These are phyloP conservation scores for Cutaneotrichosporon curvatum DNA, from an alignment of 1,284 basidiomycete species.

Conservation along the genomic window DNA sequence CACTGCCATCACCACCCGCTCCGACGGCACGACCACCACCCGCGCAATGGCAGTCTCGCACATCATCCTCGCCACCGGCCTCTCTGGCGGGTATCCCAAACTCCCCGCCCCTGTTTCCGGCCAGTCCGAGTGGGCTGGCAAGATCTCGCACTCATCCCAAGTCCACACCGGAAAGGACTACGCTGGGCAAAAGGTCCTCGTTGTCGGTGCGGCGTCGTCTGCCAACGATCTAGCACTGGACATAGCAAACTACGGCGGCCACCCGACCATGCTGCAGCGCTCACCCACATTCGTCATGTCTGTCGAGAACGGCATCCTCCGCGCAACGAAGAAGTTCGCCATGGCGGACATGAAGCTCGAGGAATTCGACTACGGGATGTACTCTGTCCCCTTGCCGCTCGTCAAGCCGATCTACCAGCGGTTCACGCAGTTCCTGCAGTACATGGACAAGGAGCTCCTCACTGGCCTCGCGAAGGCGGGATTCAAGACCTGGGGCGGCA, in stretches of 20 bases:
- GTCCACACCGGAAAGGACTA: conserved; percentile 52
- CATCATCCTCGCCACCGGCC: conserved; percentile 55
- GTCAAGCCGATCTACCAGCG: conserved; percentile 48
- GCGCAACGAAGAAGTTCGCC: no score
- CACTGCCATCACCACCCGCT: conserved; percentile 45
- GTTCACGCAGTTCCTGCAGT: conserved; percentile 51
- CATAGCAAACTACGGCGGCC: conserved; percentile 49
- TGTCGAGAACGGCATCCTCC: conserved; percentile 48
- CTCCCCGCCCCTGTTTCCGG: conserved; percentile 47
- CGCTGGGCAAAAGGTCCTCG: conserved; percentile 56
- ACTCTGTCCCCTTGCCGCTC: conserved; percentile 34
- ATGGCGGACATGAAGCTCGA: no score
- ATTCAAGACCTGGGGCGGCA: conserved; percentile 56
- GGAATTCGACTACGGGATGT: no score
- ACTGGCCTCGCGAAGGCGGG: conserved; percentile 56
- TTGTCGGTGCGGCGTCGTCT: conserved; percentile 58
- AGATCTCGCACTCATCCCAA: conserved; percentile 57
- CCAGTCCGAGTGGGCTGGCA: conserved; percentile 54
- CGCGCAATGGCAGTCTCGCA: conserved; percentile 50
- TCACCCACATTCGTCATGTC: conserved; percentile 58
- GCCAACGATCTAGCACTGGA: conserved; percentile 50
- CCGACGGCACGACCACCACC: conserved; percentile 42
- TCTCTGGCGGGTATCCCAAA: conserved; percentile 53
- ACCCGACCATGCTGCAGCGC: conserved; percentile 60
- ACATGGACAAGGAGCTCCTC: conserved; percentile 53